Conservation (phyloP, 768 basidiomycete species). For the Lanmaoa pseudosensibilis region DNA sequence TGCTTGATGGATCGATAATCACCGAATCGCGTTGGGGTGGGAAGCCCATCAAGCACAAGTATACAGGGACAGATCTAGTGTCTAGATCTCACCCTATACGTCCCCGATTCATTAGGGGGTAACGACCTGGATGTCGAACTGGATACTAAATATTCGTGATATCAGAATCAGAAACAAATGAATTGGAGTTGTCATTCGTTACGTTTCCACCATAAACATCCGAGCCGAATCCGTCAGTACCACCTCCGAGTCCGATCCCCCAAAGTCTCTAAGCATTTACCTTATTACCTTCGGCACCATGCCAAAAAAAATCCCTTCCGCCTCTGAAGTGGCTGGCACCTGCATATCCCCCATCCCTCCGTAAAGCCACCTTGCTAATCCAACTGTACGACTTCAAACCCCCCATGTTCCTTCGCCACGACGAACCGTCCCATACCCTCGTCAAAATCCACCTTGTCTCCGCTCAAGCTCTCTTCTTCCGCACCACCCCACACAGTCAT, state of each 20-base stretch:
- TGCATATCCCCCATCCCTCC: not conserved
- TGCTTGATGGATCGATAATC: not conserved
- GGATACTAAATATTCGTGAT: not conserved
- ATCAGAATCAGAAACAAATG: not conserved
- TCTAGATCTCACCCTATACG: not conserved
- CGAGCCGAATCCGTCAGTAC: not conserved
- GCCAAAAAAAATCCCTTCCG: not conserved
- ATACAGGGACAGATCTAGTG: not conserved
- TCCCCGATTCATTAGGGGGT: too few relatives aligned
- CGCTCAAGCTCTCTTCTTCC: not conserved
- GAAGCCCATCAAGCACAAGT: too few relatives aligned
- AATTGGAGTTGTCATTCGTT: not conserved
- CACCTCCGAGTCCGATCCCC: too few relatives aligned
- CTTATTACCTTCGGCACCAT: not conserved
- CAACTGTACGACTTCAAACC: slow-evolving; percentile 30
- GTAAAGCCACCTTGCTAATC: not conserved
- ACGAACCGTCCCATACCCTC: slow-evolving; percentile 34
- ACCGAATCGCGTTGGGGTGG: not conserved
- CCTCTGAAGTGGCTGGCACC: not conserved
- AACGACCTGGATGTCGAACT: not conserved
- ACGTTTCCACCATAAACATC: not conserved
- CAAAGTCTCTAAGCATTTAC: not conserved
- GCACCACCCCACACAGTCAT: not conserved
- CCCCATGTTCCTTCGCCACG: slow-evolving; percentile 25
- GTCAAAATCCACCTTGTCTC: slow-evolving; percentile 31